Percentiles rank a stretch among this genome's conserved stretches.
phyloP scores from a whole-genome alignment of 495 filamentous ascomycete genomes.

The Hypoxylon crocopeplum region DNA sequence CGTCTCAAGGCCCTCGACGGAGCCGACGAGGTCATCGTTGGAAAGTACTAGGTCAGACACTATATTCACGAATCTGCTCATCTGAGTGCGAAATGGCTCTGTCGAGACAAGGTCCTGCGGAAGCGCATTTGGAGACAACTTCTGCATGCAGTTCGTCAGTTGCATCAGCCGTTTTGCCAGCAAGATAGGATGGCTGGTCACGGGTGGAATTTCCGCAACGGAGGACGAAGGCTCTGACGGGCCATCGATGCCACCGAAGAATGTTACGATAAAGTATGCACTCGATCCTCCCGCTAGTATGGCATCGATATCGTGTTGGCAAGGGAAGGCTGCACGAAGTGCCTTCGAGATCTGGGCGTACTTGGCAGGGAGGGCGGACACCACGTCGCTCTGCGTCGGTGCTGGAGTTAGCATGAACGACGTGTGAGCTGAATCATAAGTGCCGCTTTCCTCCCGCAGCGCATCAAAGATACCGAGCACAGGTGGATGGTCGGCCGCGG shows the following conservation, averaged over 20 bases:
- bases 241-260: constrained; percentile 40
- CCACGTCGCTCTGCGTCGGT: constrained; percentile 21
- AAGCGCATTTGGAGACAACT: constrained; percentile 42
- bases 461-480: constrained; percentile 29
- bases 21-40: constrained; percentile 58
- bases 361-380: constrained; percentile 18
- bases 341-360: constrained; percentile 38
- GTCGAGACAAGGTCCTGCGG: constrained; percentile 38
- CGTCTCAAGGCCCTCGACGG: constrained; percentile 52
- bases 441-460: constrained; percentile 33
- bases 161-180: constrained; percentile 57
- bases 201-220: constrained; percentile 39
- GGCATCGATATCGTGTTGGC: constrained; percentile 46
- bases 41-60: constrained; percentile 53
- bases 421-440: not conserved
- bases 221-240: constrained; percentile 31
- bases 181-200: constrained; percentile 50
- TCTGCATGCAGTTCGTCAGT: constrained; percentile 56
- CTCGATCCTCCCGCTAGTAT: constrained; percentile 40
- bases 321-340: constrained; percentile 48
- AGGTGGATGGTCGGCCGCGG: constrained; percentile 18
- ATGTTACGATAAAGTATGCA: constrained; percentile 40
- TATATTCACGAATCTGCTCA: constrained; percentile 44
- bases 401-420: constrained; percentile 38
- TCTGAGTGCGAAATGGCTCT: constrained; percentile 39